Evolutionary conservation across 2,329 filamentous ascomycete species (phyloP).

Genomic region (Curvularia sp.): DNA sequence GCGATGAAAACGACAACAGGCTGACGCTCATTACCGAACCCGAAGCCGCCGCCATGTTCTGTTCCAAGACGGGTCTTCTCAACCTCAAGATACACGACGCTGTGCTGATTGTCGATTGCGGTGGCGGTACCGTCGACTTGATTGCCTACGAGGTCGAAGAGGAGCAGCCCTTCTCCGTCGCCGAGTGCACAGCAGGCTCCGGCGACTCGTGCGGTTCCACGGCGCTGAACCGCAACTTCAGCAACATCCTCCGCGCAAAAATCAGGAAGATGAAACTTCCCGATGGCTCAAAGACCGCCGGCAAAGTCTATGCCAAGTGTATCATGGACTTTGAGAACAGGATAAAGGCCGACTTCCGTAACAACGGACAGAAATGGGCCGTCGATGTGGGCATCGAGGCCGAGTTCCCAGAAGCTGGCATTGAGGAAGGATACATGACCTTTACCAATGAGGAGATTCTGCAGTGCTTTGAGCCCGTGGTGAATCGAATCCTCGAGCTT

Average conservation of each 20-base stretch:
- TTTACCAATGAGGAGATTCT: slow-evolving; percentile 99
- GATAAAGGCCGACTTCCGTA: slow-evolving; percentile 99
- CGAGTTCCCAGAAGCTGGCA: slow-evolving; percentile 95
- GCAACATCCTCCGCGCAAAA: slow-evolving; percentile 95
- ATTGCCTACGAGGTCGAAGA: slow-evolving; percentile 99
- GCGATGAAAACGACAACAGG: slow-evolving; percentile 97
- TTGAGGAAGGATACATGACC: slow-evolving; percentile 99
- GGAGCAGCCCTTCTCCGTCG: slow-evolving; percentile 94
- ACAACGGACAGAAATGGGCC: slow-evolving; percentile 99
- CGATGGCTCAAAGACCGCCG: slow-evolving; percentile 95
- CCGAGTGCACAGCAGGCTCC: slow-evolving; percentile 95
- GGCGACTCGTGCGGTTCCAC: slow-evolving; percentile 99
- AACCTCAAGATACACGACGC: slow-evolving; percentile 98
- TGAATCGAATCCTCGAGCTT: slow-evolving; percentile 94
- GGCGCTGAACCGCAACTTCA: slow-evolving; percentile 96
- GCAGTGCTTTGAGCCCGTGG: slow-evolving; percentile 98
- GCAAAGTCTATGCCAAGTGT: slow-evolving; percentile 97
- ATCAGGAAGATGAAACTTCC: slow-evolving; percentile 99
- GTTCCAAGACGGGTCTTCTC: slow-evolving; percentile 92
- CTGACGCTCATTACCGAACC: slow-evolving; percentile 94
- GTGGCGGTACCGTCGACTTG: slow-evolving; percentile 97
- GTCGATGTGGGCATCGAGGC: slow-evolving; percentile 98
- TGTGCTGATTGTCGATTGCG: slow-evolving; percentile 97
- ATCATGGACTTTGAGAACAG: slow-evolving; percentile 99
- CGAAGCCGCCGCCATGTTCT: slow-evolving; percentile 96